Evolutionary conservation across 345 rosid species (phyloP), one percentile per base, ranked within the genome.

Genomic region (Cardiospermum halicacabum): DNA sequence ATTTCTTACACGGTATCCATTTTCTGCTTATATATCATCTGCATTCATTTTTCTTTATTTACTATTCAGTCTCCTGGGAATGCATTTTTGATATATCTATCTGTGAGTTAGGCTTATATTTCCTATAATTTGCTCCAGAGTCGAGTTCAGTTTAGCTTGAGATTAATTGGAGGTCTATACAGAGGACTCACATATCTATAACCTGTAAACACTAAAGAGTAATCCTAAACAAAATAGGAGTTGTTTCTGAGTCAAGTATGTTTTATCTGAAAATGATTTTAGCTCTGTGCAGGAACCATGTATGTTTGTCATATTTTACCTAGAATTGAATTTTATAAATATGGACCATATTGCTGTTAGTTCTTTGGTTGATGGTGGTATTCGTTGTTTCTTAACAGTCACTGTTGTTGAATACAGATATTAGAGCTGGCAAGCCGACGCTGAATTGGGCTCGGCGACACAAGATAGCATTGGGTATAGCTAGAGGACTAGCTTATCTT

Each of bases 361-460:
- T 62, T 34, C 31, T 32, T 47, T 39, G 0, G 27, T 9, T 43
- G 12, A 26, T 43, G 31, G 42, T 42, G 25, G 40, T 40, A 42
- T 22, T 22, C 15, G 15, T 12, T 22, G 16, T n/a, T 13, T 47
- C 43, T 58, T 58, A 9, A 43, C 34, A 42, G 27, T 43, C 15
- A 42, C 9, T 60, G 28, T 27, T 8, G 11, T 59, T 58, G 43
- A 53, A 59, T 73, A 69, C 84, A 94, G 99, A 94, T 65, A 74
- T 78, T 60, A 84, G 76, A 77, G 80, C 84, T 1, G 96, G 95
- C 64, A 94, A 82, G 69, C 97, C 92, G 21, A 74, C 77, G 55
- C 66, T 94, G 68, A 94, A 82, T 70, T 94, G 99, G 99, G 92
- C 97, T 6, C 87, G 95, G 74, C 80, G 99, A 31, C 99, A 94